phyloP scores from a whole-genome alignment of 106 monocot genomes.

The Gastrodia elata region DNA sequence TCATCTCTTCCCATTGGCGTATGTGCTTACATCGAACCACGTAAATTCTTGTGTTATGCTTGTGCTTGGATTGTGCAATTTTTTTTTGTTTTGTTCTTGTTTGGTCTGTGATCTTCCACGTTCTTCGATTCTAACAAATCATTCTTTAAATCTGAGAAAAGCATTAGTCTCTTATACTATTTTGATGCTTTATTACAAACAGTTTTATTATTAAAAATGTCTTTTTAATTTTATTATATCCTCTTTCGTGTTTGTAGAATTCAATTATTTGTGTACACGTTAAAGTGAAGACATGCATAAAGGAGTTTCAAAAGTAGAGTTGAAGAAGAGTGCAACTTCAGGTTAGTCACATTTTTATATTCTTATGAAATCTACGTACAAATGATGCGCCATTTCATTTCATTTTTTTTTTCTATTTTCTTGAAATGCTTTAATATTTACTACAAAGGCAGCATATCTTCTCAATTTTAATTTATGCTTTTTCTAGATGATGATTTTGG shows the following conservation, averaged over 20 bases:
- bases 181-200: background rate
- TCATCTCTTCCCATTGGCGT: no score
- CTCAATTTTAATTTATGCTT: no score
- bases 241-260: background rate
- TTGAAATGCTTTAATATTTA: background rate
- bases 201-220: background rate
- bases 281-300: constrained; percentile 9
- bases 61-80: no score
- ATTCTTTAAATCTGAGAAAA: background rate
- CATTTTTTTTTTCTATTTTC: background rate
- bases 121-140: no score
- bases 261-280: background rate
- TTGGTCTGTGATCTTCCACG: no score
- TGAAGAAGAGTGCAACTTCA: constrained; percentile 4
- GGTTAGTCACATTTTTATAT: background rate
- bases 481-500: constrained; percentile 80
- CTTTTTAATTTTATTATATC: background rate
- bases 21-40: no score
- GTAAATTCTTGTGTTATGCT: no score
- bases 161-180: background rate
- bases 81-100: no score
- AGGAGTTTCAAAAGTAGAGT: background rate
- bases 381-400: background rate
- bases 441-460: background rate
- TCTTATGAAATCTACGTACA: background rate